Evolutionary conservation across 2,329 filamentous ascomycete genomes (phyloP).

Genomic region (Diaporthe citri): DNA sequence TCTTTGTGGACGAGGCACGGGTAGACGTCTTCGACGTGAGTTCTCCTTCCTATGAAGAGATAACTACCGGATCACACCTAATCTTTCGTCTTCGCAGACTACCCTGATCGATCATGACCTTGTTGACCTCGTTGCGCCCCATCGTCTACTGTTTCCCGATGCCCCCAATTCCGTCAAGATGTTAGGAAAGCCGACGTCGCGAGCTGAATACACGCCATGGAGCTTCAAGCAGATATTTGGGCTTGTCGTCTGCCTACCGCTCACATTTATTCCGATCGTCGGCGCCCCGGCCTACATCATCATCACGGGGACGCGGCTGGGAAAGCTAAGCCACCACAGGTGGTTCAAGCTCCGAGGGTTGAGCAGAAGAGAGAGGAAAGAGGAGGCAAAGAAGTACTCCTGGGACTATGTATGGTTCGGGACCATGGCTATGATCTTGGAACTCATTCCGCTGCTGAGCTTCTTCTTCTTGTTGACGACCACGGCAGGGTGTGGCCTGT

Average conservation of each 20-base stretch:
- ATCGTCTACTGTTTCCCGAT: constrained; percentile 75
- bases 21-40: constrained; percentile 88
- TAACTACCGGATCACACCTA: constrained; percentile 21
- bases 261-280: constrained; percentile 88
- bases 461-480: constrained; percentile 95
- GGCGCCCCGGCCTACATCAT: constrained; percentile 89
- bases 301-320: constrained; percentile 87
- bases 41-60: background rate
- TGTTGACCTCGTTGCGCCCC: constrained; percentile 74
- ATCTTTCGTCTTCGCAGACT: constrained; percentile 55
- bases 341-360: constrained; percentile 87
- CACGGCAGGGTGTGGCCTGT: constrained; percentile 85
- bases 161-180: constrained; percentile 80
- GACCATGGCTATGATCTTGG: constrained; percentile 83
- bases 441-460: constrained; percentile 90
- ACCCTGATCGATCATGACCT: constrained; percentile 82
- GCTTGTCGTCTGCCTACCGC: constrained; percentile 80
- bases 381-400: constrained; percentile 73
- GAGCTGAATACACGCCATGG: constrained; percentile 88
- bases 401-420: constrained; percentile 97
- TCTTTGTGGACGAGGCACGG: constrained; percentile 83
- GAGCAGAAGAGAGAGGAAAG: constrained; percentile 78
- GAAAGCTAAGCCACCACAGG: constrained; percentile 90
- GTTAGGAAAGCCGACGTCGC: constrained; percentile 83
- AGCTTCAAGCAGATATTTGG: constrained; percentile 91